phyloP scores from a whole-genome alignment of 306 rosid genomes.

The Castanea crenata region DNA sequence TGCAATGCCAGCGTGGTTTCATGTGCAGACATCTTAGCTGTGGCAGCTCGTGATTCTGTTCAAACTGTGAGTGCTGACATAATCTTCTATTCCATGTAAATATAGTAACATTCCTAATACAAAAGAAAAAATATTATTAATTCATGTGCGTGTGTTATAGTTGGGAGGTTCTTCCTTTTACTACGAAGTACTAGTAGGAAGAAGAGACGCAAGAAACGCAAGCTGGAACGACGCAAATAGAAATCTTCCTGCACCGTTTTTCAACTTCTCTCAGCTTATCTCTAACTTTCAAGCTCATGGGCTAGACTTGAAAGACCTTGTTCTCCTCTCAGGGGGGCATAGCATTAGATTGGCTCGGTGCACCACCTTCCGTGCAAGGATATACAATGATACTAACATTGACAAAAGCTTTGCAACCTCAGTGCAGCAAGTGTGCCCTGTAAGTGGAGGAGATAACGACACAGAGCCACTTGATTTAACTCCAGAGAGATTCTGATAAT shows the following conservation, averaged over 20 bases:
- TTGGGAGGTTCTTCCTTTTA: constrained; percentile 20
- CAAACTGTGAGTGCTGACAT: constrained; percentile 12
- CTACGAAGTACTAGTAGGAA: constrained; percentile 22
- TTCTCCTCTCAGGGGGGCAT: constrained; percentile 31
- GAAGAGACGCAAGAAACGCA: constrained; percentile 37
- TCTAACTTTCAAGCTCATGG: constrained; percentile 36
- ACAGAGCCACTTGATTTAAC: constrained; percentile 9
- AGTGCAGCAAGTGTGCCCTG: constrained; percentile 20
- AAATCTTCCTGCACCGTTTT: constrained; percentile 23
- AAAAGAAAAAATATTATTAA: no score
- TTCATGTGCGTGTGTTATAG: neutral
- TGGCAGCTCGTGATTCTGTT: constrained; percentile 44
- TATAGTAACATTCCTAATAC: neutral
- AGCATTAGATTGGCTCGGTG: constrained; percentile 27
- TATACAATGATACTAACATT: constrained; percentile 31
- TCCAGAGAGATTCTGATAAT: neutral
- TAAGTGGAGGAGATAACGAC: constrained; percentile 15
- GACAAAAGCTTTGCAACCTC: constrained; percentile 19
- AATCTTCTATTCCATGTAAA: neutral
- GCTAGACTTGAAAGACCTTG: constrained; percentile 26
- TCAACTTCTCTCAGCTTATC: constrained; percentile 28
- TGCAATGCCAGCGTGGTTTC: constrained; percentile 31
- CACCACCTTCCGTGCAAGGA: constrained; percentile 14
- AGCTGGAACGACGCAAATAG: constrained; percentile 6
- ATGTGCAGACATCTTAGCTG: constrained; percentile 39